These are phyloP conservation scores for Xylariaceae sp. DNA, from an alignment of 2,329 filamentous ascomycete species.

Conservation along the genomic window DNA sequence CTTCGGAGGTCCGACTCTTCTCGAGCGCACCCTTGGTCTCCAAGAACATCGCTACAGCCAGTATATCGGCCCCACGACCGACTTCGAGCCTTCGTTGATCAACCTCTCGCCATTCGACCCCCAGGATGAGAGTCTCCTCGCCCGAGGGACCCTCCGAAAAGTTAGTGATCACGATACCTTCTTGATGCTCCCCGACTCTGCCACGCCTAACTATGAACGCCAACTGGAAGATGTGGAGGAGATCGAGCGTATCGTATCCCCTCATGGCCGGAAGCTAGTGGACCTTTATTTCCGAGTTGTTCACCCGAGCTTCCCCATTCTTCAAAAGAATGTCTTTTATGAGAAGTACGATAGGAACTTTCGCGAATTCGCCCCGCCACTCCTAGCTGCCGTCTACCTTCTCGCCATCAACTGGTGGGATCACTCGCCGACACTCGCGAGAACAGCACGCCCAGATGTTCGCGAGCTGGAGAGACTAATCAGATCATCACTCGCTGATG, in stretches of 20 bases:
- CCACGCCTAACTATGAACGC: constrained; percentile 67
- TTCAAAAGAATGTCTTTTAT: constrained; percentile 74
- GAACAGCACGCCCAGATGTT: constrained; percentile 64
- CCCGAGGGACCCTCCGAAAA: constrained; percentile 64
- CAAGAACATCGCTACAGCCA: constrained; percentile 75
- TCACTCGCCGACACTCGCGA: constrained; percentile 60
- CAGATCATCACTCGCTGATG: constrained; percentile 65
- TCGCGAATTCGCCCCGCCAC: constrained; percentile 67
- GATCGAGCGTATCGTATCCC: constrained; percentile 70
- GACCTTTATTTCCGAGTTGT: constrained; percentile 78
- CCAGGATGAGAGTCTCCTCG: constrained; percentile 71
- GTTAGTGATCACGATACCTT: constrained; percentile 76
- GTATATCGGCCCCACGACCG: constrained; percentile 77
- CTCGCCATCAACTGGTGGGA: constrained; percentile 87
- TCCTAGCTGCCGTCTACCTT: constrained; percentile 77
- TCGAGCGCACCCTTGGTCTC: constrained; percentile 67
- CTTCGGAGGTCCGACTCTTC: constrained; percentile 59
- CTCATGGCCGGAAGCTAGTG: constrained; percentile 70
- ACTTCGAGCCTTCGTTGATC: constrained; percentile 79
- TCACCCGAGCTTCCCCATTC: constrained; percentile 75
- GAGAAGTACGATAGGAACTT: constrained; percentile 71
- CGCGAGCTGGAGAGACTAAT: constrained; percentile 68
- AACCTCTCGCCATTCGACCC: constrained; percentile 75
- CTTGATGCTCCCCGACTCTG: constrained; percentile 69
- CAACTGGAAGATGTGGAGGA: constrained; percentile 62